Conservation (phyloP, 75 land plant species). For the Azolla pinnata region DNA sequence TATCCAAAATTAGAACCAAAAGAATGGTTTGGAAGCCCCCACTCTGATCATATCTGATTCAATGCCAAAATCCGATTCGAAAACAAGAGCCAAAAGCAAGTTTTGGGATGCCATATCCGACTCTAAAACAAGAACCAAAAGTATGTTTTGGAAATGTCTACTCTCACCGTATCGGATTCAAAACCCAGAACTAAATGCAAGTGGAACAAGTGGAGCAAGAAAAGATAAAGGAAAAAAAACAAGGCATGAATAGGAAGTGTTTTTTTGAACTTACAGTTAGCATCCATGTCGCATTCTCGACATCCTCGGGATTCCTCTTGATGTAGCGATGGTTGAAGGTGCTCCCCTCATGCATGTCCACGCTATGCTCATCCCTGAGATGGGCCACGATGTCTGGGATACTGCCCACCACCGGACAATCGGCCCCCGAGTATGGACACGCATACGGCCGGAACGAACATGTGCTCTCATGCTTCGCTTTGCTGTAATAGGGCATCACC, state of each 20-base stretch:
- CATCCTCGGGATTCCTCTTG: background rate
- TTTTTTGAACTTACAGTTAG: slow-evolving; percentile 5
- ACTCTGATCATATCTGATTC: too few species aligned
- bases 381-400: slow-evolving; percentile 1
- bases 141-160: too few species aligned
- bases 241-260: too few species aligned
- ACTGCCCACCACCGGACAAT: background rate
- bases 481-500: slow-evolving; percentile 5
- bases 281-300: slow-evolving; percentile 13
- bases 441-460: slow-evolving; percentile 5
- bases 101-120: too few species aligned
- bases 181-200: background rate
- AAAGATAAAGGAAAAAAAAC: too few species aligned
- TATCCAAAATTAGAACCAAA: too few species aligned
- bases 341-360: background rate
- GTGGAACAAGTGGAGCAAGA: too few species aligned
- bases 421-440: slow-evolving; percentile 7
- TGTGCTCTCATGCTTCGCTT: slow-evolving; percentile 1
- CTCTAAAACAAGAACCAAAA: background rate
- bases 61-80: too few species aligned
- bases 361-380: background rate
- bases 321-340: slow-evolving; percentile 1
- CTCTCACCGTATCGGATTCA: too few species aligned
- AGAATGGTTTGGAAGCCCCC: too few species aligned
- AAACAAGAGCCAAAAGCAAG: too few species aligned